Evolutionary conservation across 2,329 filamentous ascomycete species (phyloP).

Genomic region (Mycosphaerella sp.): DNA sequence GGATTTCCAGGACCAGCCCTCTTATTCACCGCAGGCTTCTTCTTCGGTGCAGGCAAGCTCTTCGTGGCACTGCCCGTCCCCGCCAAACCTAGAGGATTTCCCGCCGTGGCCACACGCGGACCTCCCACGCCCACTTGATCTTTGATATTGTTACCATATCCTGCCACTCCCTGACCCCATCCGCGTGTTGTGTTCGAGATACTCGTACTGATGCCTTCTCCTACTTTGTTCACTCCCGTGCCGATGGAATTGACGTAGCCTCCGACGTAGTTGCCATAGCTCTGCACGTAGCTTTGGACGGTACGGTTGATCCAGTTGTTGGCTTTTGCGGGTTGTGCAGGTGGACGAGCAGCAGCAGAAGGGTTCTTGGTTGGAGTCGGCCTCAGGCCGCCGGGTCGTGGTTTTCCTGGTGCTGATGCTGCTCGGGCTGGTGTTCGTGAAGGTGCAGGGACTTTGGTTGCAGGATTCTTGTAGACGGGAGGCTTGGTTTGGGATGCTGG

Average conservation of each 20-base stretch:
- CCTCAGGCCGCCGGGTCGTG: slow-evolving; percentile 6
- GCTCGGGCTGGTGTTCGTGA: slow-evolving; percentile 5
- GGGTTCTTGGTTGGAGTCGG: slow-evolving; percentile 15
- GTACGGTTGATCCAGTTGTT: slow-evolving; percentile 44
- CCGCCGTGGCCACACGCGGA: slow-evolving; percentile 39
- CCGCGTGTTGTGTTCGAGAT: slow-evolving; percentile 41
- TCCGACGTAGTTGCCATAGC: slow-evolving; percentile 41
- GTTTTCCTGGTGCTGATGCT: slow-evolving; percentile 9
- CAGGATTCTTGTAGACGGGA: slow-evolving; percentile 14
- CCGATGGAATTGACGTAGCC: slow-evolving; percentile 41
- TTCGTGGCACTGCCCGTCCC: slow-evolving; percentile 16
- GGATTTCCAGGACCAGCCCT: background rate
- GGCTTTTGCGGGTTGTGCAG: slow-evolving; percentile 11
- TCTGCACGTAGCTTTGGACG: slow-evolving; percentile 39
- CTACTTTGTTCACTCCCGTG: slow-evolving; percentile 43
- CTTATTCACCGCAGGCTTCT: background rate
- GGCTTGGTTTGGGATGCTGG: slow-evolving; percentile 12
- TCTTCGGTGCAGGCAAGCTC: background rate
- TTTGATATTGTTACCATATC: slow-evolving; percentile 47
- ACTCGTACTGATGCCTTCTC: slow-evolving; percentile 38
- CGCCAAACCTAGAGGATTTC: slow-evolving; percentile 43
- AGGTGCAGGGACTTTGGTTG: slow-evolving; percentile 7
- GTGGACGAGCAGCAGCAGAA: background rate
- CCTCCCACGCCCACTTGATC: slow-evolving; percentile 42
- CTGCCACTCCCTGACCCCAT: slow-evolving; percentile 45